phyloP scores from a whole-genome alignment of 805 yeast genomes.

The Nakazawaea ernobii region DNA sequence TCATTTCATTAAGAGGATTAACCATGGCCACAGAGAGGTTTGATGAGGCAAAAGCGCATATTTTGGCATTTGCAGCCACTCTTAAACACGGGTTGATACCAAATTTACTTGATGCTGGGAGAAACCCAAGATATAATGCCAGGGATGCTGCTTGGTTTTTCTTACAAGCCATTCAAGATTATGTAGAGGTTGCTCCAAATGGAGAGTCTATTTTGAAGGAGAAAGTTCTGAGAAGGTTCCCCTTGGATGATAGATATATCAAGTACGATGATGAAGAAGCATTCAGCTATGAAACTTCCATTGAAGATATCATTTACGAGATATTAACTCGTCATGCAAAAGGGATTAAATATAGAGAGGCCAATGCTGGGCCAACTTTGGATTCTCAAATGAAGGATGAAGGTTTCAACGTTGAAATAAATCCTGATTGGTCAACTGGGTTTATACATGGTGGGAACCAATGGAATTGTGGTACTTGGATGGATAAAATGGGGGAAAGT shows the following conservation, averaged over 20 bases:
- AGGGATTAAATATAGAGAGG: slow-evolving; percentile 86
- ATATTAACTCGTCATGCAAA: slow-evolving; percentile 82
- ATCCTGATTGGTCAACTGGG: slow-evolving; percentile 88
- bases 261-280: slow-evolving; percentile 67
- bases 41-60: slow-evolving; percentile 76
- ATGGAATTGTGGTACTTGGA: slow-evolving; percentile 97
- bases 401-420: slow-evolving; percentile 80
- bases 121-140: slow-evolving; percentile 91
- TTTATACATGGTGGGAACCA: slow-evolving; percentile 88
- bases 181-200: slow-evolving; percentile 57
- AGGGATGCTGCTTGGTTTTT: slow-evolving; percentile 98
- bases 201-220: slow-evolving; percentile 66
- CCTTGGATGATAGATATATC: slow-evolving; percentile 78
- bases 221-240: slow-evolving; percentile 69
- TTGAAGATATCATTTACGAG: slow-evolving; percentile 77
- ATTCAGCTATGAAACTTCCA: slow-evolving; percentile 60
- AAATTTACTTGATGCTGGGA: slow-evolving; percentile 84
- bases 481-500: slow-evolving; percentile 99
- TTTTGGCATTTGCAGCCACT: slow-evolving; percentile 82
- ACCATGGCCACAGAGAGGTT: slow-evolving; percentile 70
- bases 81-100: slow-evolving; percentile 95
- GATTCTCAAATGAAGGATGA: slow-evolving; percentile 91
- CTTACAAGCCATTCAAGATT: slow-evolving; percentile 83
- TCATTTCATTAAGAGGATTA: slow-evolving; percentile 80
- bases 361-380: slow-evolving; percentile 84